A percentile compares a stretch with the other conserved stretches of the same genome.
Evolutionary conservation across 2,329 filamentous ascomycete genomes (phyloP).

Genomic region (Neopestalotiopsis rosae): DNA sequence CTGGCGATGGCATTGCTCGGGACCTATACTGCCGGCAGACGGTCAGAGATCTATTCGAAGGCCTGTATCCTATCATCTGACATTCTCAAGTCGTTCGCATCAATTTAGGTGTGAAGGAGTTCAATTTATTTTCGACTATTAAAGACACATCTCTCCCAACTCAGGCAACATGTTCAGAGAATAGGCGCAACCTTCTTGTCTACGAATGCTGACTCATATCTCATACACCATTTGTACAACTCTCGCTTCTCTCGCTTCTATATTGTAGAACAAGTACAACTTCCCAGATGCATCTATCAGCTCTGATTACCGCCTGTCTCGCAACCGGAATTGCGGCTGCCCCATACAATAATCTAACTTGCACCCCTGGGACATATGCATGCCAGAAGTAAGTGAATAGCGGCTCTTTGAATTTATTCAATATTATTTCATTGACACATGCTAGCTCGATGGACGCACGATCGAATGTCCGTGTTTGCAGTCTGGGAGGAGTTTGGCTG

Average conservation of each 20-base stretch:
- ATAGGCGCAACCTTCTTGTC: too few relatives aligned
- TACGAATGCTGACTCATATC: too few relatives aligned
- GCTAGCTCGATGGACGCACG: constrained; percentile 18
- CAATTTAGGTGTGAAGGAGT: too few relatives aligned
- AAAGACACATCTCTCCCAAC: too few relatives aligned
- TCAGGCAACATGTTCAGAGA: too few relatives aligned
- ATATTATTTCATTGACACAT: background rate
- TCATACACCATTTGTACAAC: background rate
- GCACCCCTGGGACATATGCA: constrained; percentile 13
- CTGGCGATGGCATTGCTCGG: background rate
- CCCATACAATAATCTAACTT: background rate
- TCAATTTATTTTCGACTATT: too few relatives aligned
- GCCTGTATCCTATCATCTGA: background rate
- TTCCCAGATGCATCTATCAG: background rate
- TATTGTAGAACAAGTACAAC: background rate
- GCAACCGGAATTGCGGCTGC: background rate
- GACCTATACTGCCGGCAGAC: background rate
- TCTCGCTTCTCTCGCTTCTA: background rate
- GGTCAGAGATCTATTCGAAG: background rate
- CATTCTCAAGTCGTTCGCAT: background rate
- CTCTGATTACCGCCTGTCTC: background rate
- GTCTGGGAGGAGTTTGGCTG: constrained; percentile 20
- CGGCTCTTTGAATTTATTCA: background rate
- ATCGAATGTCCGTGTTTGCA: constrained; percentile 26
- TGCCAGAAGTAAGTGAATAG: constrained; percentile 15